Conservation (phyloP, 768 basidiomycete genomes). For the Auriculariales sp. region DNA sequence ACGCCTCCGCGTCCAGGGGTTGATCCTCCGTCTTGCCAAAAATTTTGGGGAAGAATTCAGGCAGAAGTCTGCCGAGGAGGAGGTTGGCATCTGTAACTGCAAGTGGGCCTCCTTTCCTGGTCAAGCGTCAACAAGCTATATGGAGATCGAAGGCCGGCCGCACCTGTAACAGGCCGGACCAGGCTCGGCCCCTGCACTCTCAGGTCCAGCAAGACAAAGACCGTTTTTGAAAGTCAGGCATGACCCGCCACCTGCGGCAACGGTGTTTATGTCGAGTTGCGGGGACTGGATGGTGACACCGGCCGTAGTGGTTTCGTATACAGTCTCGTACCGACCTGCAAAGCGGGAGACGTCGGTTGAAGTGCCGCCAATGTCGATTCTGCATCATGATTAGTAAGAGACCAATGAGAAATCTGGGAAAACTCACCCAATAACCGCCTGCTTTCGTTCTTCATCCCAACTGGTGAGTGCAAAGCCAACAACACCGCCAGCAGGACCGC, state of each 20-base stretch:
- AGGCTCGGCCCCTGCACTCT: slow-evolving; percentile 87
- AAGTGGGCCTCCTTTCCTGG: slow-evolving; percentile 77
- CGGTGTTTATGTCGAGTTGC: slow-evolving; percentile 90
- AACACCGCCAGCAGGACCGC: slow-evolving; percentile 89
- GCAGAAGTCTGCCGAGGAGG: slow-evolving; percentile 73
- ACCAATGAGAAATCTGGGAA: neutral
- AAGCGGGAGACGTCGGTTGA: slow-evolving; percentile 92
- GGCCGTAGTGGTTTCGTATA: slow-evolving; percentile 92
- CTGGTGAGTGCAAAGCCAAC: slow-evolving; percentile 90
- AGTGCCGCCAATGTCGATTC: slow-evolving; percentile 88
- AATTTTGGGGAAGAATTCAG: slow-evolving; percentile 88
- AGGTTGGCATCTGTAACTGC: slow-evolving; percentile 92
- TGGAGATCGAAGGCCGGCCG: slow-evolving; percentile 7
- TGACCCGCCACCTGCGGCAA: slow-evolving; percentile 90
- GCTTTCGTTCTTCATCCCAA: slow-evolving; percentile 59
- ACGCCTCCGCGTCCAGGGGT: slow-evolving; percentile 63
- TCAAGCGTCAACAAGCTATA: slow-evolving; percentile 1
- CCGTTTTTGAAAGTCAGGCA: slow-evolving; percentile 83
- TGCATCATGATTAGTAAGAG: slow-evolving; percentile 15
- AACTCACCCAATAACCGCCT: slow-evolving; percentile 73
- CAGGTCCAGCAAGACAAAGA: slow-evolving; percentile 80
- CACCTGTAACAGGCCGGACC: slow-evolving; percentile 86
- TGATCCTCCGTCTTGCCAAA: slow-evolving; percentile 85
- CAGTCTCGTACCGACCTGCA: slow-evolving; percentile 79
- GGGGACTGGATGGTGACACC: slow-evolving; percentile 87